Percentiles rank a stretch among this genome's conserved stretches.
Evolutionary conservation across 257 asterid species (phyloP).

Genomic region (Vinca minor): DNA sequence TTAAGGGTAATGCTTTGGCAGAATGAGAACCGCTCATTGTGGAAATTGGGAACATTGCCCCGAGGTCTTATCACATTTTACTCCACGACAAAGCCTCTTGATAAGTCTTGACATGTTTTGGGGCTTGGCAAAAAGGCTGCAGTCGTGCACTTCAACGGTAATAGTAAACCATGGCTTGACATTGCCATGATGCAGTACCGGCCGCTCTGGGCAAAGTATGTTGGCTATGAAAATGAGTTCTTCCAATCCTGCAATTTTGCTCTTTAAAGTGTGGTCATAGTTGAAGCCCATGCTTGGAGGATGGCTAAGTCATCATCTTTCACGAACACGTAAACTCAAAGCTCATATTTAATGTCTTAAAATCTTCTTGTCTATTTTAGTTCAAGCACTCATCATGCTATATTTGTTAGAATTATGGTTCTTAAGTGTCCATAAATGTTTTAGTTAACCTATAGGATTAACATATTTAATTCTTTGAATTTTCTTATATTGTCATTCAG

Average conservation of each 20-base stretch:
- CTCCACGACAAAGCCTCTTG: constrained; percentile 32
- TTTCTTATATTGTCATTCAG: neutral
- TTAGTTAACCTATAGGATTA: constrained; percentile 16
- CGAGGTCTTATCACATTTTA: constrained; percentile 33
- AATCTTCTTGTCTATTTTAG: constrained; percentile 17
- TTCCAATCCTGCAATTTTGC: constrained; percentile 82
- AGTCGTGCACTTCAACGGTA: constrained; percentile 39
- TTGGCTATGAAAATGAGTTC: constrained; percentile 56
- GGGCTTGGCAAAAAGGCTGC: constrained; percentile 38
- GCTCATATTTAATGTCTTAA: constrained; percentile 22
- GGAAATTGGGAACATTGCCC: constrained; percentile 37
- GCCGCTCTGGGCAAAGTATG: constrained; percentile 36
- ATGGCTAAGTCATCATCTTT: constrained; percentile 21
- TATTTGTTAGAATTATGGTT: constrained; percentile 21
- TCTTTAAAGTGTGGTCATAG: constrained; percentile 26
- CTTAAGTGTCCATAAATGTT: constrained; percentile 35
- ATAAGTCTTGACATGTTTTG: constrained; percentile 35
- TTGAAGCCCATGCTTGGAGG: constrained; percentile 24
- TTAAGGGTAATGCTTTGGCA: constrained; percentile 22
- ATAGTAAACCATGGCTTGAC: constrained; percentile 42
- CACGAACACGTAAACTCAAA: constrained; percentile 32
- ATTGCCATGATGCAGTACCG: constrained; percentile 30
- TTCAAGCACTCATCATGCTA: constrained; percentile 18
- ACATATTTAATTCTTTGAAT: neutral
- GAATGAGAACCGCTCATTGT: constrained; percentile 35